Conservation (phyloP, 2,329 filamentous ascomycete species). For the Phaeosphaeriaceae sp. region DNA sequence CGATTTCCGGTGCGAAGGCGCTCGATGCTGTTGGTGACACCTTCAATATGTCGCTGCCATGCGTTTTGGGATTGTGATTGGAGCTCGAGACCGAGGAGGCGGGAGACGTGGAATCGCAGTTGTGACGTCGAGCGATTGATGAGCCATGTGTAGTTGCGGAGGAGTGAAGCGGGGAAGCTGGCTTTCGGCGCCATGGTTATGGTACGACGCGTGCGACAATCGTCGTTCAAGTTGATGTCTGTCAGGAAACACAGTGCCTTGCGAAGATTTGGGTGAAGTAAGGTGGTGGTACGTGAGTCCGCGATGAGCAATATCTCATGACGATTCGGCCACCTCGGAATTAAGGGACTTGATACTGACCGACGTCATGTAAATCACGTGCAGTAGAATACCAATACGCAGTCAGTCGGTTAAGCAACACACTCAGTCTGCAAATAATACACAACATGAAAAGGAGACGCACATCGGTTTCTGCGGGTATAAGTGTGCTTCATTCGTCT, state of each 20-base stretch:
- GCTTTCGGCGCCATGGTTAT: constrained; percentile 28
- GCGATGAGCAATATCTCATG: background rate
- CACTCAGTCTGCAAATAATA: too few relatives aligned
- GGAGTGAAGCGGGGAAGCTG: constrained; percentile 8
- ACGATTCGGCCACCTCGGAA: constrained; percentile 17
- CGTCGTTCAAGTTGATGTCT: background rate
- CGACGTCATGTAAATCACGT: constrained; percentile 28
- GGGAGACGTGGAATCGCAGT: constrained; percentile 10
- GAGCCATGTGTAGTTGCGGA: constrained; percentile 15
- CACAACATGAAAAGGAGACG: background rate
- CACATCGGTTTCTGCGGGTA: background rate
- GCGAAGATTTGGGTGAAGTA: too few relatives aligned
- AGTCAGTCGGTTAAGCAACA: background rate
- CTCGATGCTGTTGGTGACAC: background rate
- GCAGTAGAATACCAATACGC: background rate
- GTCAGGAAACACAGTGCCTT: background rate
- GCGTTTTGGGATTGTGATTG: constrained; percentile 1
- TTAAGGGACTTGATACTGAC: constrained; percentile 27
- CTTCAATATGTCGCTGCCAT: background rate
- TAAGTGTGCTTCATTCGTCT: constrained; percentile 17
- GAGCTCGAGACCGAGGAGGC: constrained; percentile 11
- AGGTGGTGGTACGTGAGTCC: background rate
- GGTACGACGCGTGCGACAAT: background rate
- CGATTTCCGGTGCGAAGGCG: background rate
- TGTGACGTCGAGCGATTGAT: constrained; percentile 12